Percentiles rank a stretch among this genome's conserved stretches.
phyloP scores from a whole-genome alignment of 441 rosid genomes.

The Gossypium gossypioides region DNA sequence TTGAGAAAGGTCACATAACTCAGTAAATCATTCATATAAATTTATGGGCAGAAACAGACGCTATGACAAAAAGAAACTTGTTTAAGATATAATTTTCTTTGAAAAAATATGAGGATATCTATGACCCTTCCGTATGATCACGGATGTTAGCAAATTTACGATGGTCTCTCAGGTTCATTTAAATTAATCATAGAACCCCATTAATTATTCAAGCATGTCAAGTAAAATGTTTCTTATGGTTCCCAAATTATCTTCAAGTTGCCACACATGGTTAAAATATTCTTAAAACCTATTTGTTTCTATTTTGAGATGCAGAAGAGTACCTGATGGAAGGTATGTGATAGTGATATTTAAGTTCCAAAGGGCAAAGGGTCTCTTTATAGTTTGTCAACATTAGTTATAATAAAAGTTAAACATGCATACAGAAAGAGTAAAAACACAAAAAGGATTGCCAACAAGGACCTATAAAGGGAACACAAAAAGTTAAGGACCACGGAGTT shows the following conservation, averaged over 20 bases:
- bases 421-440: background rate
- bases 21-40: constrained; percentile 1
- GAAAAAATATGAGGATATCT: background rate
- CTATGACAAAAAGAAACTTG: background rate
- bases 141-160: background rate
- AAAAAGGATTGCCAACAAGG: background rate
- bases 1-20: constrained; percentile 2
- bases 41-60: background rate
- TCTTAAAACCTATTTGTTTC: background rate
- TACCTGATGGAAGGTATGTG: background rate
- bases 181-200: background rate
- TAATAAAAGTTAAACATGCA: background rate
- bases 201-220: background rate
- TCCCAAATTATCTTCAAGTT: background rate
- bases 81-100: background rate
- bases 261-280: background rate
- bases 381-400: background rate
- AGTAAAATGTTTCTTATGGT: background rate
- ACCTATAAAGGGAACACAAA: background rate
- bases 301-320: background rate
- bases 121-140: background rate
- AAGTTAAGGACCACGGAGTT: background rate
- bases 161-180: background rate
- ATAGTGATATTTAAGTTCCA: background rate
- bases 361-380: background rate